Evolutionary conservation across 2,329 filamentous ascomycete species (phyloP), one percentile per base, ranked within the genome.

Genomic region (Colletotrichum sublineola): DNA sequence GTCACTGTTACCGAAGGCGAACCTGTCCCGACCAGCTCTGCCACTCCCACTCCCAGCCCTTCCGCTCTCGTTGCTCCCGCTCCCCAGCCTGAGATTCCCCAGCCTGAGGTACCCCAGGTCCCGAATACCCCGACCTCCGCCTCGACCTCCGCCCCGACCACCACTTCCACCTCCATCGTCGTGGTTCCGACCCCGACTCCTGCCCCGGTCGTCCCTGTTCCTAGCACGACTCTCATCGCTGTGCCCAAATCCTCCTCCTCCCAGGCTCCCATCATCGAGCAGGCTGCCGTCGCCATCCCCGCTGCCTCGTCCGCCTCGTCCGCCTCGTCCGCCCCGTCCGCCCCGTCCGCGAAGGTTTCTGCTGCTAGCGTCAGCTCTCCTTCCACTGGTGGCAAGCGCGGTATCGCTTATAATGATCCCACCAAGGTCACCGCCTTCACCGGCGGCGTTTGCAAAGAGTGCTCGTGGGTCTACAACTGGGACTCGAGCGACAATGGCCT

Each of bases 391-490:
- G 79, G 80, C 77, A 92, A 93, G 89, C 90, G 91, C 79, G 92
- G 92, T 81, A 81, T 93, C 62, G 89, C 89, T 63, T 94, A 91
- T 87, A 93, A 93, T 81, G 83, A 89, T 42, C 85, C 85, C 67
- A 76, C 75, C 38, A 83, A 92, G 46, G 86, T 87, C 79, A 81
- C 84, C 67, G 77, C 81, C 74, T 91, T 93, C 79, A 77, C 82
- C 58, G 77, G 75, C 58, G 78, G 80, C 62, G 80, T 81, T 73
- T 73, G 80, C 75, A 29, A 74, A 52, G 78, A 86, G 71, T 85
- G 89, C 77, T 81, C 82, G 52, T 94, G 91, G 89, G 86, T 82
- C 60, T 93, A 92, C 86, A 93, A 93, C 87, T 94, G 92, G 92
- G 90, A 82, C 56, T 85, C 86, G 58, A 74, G 74, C 14, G 77